These are phyloP conservation scores for Chlorella sp. DNA, from an alignment of 139 green algal genomes.

Conservation along the genomic window DNA sequence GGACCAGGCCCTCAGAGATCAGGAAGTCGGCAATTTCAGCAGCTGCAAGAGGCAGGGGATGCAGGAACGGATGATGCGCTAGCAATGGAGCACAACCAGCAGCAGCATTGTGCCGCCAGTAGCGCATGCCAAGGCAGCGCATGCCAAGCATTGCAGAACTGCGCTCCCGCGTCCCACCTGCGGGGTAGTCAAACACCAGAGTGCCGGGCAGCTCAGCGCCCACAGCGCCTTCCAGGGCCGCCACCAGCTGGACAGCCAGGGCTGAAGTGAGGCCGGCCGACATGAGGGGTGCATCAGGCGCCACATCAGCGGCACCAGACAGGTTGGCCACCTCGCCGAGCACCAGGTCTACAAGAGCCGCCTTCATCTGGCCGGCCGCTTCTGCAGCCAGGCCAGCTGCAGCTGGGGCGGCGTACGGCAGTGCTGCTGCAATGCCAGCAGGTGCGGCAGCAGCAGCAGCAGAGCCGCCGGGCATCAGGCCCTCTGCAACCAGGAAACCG, in stretches of 20 bases:
- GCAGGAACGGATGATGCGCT: not conserved
- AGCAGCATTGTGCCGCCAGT: no score
- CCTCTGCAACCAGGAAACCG: conserved; percentile 1
- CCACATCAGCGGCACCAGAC: not conserved
- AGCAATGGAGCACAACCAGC: no score
- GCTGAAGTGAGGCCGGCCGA: conserved; percentile 69
- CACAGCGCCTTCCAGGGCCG: conserved; percentile 43
- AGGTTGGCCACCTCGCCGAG: not conserved
- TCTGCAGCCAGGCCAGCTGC: not conserved
- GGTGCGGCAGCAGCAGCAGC: not conserved
- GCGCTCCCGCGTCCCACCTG: not conserved
- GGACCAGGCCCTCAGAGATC: conserved; percentile 16
- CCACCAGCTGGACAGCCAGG: conserved; percentile 41
- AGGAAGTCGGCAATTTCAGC: conserved; percentile 43
- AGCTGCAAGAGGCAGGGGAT: conserved; percentile 1
- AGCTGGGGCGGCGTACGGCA: no score
- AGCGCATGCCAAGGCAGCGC: no score
- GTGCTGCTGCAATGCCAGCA: not conserved
- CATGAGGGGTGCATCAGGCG: conserved; percentile 58
- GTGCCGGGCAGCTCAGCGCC: conserved; percentile 67
- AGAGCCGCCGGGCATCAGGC: conserved; percentile 8
- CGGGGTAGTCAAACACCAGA: conserved; percentile 71
- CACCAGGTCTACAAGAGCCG: not conserved
- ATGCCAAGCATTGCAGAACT: conserved; percentile 57
- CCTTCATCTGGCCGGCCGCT: not conserved